A percentile compares a stretch with the other conserved stretches of the same genome.
phyloP scores from a whole-genome alignment of 352 stramenopile species.

The Peronospora destructor region DNA sequence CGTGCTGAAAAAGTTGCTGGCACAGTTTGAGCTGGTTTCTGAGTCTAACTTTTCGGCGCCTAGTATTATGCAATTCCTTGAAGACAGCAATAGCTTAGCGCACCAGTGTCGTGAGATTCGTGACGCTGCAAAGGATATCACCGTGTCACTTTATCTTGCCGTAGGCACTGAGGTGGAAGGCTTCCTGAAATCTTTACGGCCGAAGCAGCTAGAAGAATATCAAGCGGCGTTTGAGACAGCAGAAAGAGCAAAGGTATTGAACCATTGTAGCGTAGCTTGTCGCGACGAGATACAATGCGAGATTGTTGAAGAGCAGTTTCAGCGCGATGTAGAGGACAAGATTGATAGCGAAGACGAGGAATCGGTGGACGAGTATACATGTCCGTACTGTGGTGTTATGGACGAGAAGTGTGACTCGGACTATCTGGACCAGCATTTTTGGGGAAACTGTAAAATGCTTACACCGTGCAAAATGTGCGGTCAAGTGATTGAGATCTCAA shows the following conservation, averaged over 20 bases:
- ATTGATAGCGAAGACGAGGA: constrained; percentile 56
- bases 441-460: constrained; percentile 87
- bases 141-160: constrained; percentile 65
- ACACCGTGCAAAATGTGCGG: constrained; percentile 89
- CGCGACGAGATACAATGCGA: constrained; percentile 11
- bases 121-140: constrained; percentile 83
- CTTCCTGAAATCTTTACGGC: constrained; percentile 72
- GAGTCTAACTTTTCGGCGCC: constrained; percentile 47
- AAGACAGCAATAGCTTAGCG: constrained; percentile 77
- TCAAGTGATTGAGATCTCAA: constrained; percentile 89
- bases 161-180: constrained; percentile 54
- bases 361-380: constrained; percentile 83
- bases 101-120: constrained; percentile 87
- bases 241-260: constrained; percentile 37
- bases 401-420: constrained; percentile 87
- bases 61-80: constrained; percentile 72
- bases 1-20: constrained; percentile 53
- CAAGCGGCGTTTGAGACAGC: constrained; percentile 77
- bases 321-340: constrained; percentile 32
- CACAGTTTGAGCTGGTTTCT: constrained; percentile 42
- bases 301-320: constrained; percentile 29
- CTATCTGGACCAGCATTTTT: constrained; percentile 89
- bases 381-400: constrained; percentile 86
- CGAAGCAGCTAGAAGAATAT: constrained; percentile 90
- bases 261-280: constrained; percentile 3